Evolutionary conservation across 768 basidiomycete species (phyloP), one percentile per base, ranked within the genome.

Genomic region (Tremella yokohamensis): DNA sequence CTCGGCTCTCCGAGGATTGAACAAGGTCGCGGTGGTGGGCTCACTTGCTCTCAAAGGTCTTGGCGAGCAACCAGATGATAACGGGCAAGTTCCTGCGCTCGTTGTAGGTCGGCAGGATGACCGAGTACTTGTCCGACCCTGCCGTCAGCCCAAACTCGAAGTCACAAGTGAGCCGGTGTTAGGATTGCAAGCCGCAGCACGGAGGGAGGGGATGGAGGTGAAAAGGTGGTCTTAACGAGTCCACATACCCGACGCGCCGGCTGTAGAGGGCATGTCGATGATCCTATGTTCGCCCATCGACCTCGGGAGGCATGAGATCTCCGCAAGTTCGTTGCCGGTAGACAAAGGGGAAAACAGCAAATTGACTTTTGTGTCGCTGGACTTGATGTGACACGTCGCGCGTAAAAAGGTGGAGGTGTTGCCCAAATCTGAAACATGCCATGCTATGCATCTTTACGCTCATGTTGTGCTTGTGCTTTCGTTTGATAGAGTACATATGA

Each of bases 101-200:
- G 72, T 94, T 92, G 77, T 93, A 94, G 1, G 91, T 94, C 26
- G 91, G 91, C 1, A 94, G 82, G 68, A 94, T 92, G 60, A 94
- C 89, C 38, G 88, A 89, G 76, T 92, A 92, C 77, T 87, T 92
- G 64, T 78, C 73, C n/a, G 51, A 52, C 18, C 51, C 51, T 52
- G 29, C 26, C 37, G 49, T 60, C 22, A 55, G 56, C 20, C 8
- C 25, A 3, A 49, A 20, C n/a, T 49, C 8, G 15, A 6, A 8
- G 49, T 22, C 7, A 8, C 20, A 8, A 22, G 3, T 19, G 16
- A 9, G 8, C 3, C 16, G 7, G 25, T 16, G 16, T 19, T n/a
- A 3, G 20, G 18, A 29, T 19, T 8, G 19, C 19, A 3, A 49
- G 25, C 24, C 16, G 20, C 19, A 7, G 19, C 20, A 22, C 11